Percentiles rank a stretch among this genome's conserved stretches.
These are phyloP conservation scores for Xerophyta viscosa DNA, from an alignment of 106 monocot genomes.

Conservation along the genomic window DNA sequence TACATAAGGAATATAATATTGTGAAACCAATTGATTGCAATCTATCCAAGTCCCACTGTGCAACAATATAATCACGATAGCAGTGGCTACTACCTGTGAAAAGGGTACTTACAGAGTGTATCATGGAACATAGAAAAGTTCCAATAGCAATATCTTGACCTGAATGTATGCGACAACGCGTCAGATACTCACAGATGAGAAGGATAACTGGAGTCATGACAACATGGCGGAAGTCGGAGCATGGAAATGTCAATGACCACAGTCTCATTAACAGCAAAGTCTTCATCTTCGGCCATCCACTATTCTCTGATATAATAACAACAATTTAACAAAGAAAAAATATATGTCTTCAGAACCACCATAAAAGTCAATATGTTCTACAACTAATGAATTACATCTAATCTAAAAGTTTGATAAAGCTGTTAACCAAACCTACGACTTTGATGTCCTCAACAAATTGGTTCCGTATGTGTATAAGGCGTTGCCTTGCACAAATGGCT, in stretches of 20 bases:
- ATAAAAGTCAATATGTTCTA: neutral
- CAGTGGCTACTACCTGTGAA: no score
- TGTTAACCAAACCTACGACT: slow-evolving; percentile 43
- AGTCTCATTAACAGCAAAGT: slow-evolving; percentile 67
- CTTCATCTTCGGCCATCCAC: slow-evolving; percentile 90
- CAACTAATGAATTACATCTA: neutral
- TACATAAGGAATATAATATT: slow-evolving; percentile 23
- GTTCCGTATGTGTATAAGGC: slow-evolving; percentile 44
- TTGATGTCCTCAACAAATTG: slow-evolving; percentile 59
- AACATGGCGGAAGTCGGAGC: slow-evolving; percentile 94
- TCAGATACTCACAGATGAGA: slow-evolving; percentile 93
- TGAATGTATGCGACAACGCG: slow-evolving; percentile 66
- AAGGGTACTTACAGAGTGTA: slow-evolving; percentile 55
- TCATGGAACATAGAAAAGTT: slow-evolving; percentile 84
- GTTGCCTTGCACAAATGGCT: slow-evolving; percentile 73
- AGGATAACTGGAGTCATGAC: slow-evolving; percentile 84
- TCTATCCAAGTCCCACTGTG: no score
- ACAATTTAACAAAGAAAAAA: neutral
- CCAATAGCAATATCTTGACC: slow-evolving; percentile 76
- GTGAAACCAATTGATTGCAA: no score
- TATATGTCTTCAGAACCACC: no score
- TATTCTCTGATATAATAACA: slow-evolving; percentile 38
- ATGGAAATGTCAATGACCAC: slow-evolving; percentile 87
- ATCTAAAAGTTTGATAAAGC: neutral
- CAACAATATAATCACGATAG: no score